Percentiles rank a stretch among this genome's conserved stretches.
These are phyloP conservation scores for Paramyrothecium roridum DNA, from an alignment of 2,329 filamentous ascomycete species.

Conservation along the genomic window DNA sequence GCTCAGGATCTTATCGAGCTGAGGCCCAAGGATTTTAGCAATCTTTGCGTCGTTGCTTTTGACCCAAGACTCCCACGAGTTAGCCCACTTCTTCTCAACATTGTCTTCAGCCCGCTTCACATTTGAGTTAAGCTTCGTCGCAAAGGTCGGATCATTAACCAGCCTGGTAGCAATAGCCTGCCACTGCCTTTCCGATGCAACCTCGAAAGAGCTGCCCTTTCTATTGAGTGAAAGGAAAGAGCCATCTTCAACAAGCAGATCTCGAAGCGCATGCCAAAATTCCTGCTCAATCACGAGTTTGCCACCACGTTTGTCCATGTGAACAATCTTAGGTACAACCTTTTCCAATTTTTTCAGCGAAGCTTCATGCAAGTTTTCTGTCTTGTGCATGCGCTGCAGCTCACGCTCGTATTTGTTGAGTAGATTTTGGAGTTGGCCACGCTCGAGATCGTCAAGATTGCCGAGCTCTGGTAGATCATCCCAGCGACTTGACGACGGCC, in stretches of 20 bases:
- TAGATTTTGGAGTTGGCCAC: constrained; percentile 15
- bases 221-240: constrained; percentile 44
- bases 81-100: constrained; percentile 28
- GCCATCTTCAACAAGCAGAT: constrained; percentile 47
- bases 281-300: constrained; percentile 52
- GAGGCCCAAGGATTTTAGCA: constrained; percentile 22
- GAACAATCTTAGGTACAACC: constrained; percentile 54
- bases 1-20: constrained; percentile 29
- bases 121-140: constrained; percentile 19
- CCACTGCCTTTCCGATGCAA: constrained; percentile 46
- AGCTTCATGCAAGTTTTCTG: constrained; percentile 29
- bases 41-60: constrained; percentile 43
- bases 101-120: constrained; percentile 19
- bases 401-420: constrained; percentile 23
- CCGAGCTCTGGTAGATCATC: constrained; percentile 12
- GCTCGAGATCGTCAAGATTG: constrained; percentile 11
- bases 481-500: constrained; percentile 16
- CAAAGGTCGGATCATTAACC: constrained; percentile 26
- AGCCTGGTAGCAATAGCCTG: constrained; percentile 39
- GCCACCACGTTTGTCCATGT: constrained; percentile 51
- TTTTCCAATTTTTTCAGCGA: constrained; percentile 40
- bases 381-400: constrained; percentile 23
- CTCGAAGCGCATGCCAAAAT: constrained; percentile 64
- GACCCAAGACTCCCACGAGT: constrained; percentile 51
- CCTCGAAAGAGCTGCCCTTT: constrained; percentile 29